Base-by-base conservation (phyloP, 192 early-diverging fungal species). In the Coemansia sp. region DNA sequence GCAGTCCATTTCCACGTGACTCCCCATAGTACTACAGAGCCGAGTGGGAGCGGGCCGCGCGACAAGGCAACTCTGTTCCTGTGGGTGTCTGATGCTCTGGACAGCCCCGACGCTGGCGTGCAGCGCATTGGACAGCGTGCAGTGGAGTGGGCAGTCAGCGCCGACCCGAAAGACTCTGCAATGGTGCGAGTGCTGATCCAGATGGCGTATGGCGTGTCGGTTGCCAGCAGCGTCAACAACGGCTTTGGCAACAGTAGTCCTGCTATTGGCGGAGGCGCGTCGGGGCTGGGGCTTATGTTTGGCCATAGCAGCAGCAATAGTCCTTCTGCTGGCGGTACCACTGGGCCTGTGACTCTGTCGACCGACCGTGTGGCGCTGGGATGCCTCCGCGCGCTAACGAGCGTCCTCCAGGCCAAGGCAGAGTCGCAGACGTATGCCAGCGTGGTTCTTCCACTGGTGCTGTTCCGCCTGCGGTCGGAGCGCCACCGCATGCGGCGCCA, bases 81-180 rank as follows among this genome's bases (percentile, higher is more conserved):
- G 15, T 81, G 78, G 78, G 53, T 69, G 4, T 65, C 78, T 1
- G 78, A 68, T 60, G 78, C 73, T 10, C 63, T 81, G 32, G 60
- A 59, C 5, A 56, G 67, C 17, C 26, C 14, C 18, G 74, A 71
- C 26, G 0, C 59, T 15, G 65, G 62, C 6, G 21, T 72, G 33
- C 72, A 68, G 60, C 62, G 54, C 29, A 35, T 81, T 58, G 78
- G 64, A 0, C 78, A 81, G 56, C 59, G 59, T 9, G 78, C 78
- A 0, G 63, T 81, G 1, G 59, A 67, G 63, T 81, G 78, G 78
- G 68, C 71, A 0, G 41, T 81, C 14, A 14, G 34, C 33, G 57
- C 68, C 3, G 69, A 70, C 34, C 64, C 63, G 4, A 48, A 33
- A 1, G 71, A 72, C 38, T 29, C 65, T n/a, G 34, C 40, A n/a